Base-by-base conservation (phyloP, 2,329 filamentous ascomycete species). In the Trichoderma afroharzianum region DNA sequence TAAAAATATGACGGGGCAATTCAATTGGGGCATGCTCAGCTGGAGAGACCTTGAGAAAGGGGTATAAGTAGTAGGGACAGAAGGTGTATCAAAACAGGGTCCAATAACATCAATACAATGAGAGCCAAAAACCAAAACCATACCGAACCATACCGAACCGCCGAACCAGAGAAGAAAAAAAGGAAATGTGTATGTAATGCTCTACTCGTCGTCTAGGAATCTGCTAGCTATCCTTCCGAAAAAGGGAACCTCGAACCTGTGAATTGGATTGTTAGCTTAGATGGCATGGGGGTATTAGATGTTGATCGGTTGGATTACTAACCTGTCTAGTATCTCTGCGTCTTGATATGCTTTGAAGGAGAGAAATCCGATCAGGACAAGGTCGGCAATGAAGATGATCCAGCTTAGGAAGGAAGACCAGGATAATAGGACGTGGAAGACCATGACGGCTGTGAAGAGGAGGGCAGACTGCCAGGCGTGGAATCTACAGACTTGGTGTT, bases 381-480 rank as follows among this genome's bases (percentile, higher is more conserved):
- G 73, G 79, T 99, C 95, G 26, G 87, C 87, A 11, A 93, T 81
- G 74, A 98, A 90, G 67, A 99, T 83, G 24, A 95, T 79, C 93
- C 94, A 98, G 73, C 92, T 95, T 2, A 98, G 84, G 70, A 97
- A 90, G 2, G 85, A 87, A 28, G 93, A 95, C 92, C 94, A 97
- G 14, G 91, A 91, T 81, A 98, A 91, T 55, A 98, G 83, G 47
- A 98, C 86, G 79, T 98, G 95, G 28, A 98, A 76, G 66, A 97
- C 82, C 81, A 95, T 88, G 71, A 90, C 78, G 63, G 88, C 88
- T 0, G 93, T 92, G 80, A 97, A 98, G 3, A 97, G 82, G 77
- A 97, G 85, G 74, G 92, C 91, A 7, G 92, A 93, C 82, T 99
- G 96, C 95, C 96, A 99, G 8, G 96, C 96, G 81, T 99, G 96